phyloP scores from a whole-genome alignment of 768 basidiomycete genomes.

The Trichaptum fuscoviolaceum region DNA sequence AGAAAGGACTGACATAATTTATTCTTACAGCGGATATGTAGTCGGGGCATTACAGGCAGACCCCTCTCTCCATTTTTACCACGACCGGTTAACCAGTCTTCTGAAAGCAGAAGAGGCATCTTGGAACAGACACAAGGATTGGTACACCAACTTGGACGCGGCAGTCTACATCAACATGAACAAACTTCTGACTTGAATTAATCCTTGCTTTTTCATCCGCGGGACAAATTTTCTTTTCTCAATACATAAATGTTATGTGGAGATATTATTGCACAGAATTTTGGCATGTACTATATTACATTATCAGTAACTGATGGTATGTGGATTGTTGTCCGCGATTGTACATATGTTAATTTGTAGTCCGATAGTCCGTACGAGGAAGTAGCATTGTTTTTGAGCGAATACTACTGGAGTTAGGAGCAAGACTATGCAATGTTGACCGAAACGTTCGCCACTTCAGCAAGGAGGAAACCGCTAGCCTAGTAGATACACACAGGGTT shows the following conservation, averaged over 20 bases:
- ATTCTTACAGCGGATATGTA: slow-evolving; percentile 34
- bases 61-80: slow-evolving; percentile 29
- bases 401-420: not conserved
- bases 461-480: not conserved
- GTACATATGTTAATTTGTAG: not conserved
- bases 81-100: slow-evolving; percentile 29
- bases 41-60: slow-evolving; percentile 37
- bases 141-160: not conserved
- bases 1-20: not conserved
- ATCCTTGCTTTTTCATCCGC: no score
- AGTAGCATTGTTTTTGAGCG: no score
- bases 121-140: slow-evolving; percentile 36
- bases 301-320: not conserved
- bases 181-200: not conserved
- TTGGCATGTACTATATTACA: not conserved
- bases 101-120: slow-evolving; percentile 35
- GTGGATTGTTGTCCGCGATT: not conserved
- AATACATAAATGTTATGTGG: no score
- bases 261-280: not conserved
- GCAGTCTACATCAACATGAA: not conserved
- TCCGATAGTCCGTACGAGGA: not conserved
- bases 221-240: no score
- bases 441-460: not conserved
- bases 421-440: not conserved
- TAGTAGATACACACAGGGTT: not conserved